Evolutionary conservation across 441 rosid species (phyloP), one percentile per base, ranked within the genome.

Genomic region (Biscutella laevigata): DNA sequence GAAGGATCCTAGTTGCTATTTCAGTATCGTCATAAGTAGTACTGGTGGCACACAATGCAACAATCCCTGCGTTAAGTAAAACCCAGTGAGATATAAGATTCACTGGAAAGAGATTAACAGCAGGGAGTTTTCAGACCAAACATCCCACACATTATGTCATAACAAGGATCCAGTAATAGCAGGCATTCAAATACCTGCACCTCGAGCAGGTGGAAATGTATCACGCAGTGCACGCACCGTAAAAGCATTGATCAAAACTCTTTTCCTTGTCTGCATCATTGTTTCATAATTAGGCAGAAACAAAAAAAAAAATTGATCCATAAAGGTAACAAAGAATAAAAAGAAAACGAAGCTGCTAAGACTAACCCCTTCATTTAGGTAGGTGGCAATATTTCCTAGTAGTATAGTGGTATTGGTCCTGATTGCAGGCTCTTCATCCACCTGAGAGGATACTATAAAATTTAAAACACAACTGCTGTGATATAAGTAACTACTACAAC

Each of bases 371-470:
- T 94, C 97, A 73, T 84, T 89, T 48, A 94, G 74, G 74, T 77
- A 46, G 79, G 75, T 84, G 15, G 96, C 95, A 65, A 94, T 94
- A 68, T 94, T 94, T 41, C 99, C 99, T 0, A 94, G 96, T 62
- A 94, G 77, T 68, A 94, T 94, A 53, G 99, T 94, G 66, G 97
- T 89, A 73, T 89, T 94, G 55, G 99, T 89, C 79, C 96, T 83
- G 56, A 94, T 94, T 41, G 97, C 97, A 54, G 99, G 84, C 70
- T 94, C 99, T 74, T 94, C 99, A 74, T 94, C 99, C 70, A 89
- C 96, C 99, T 94, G 67, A 59, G 16, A 62, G 28, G 57, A 66
- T 53, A 26, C 65, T 26, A 46, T 37, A 56, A 42, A 41, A 50
- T 43, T 24, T 56, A 38, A 45, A 49, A 12, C 17, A 65, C 20